These are phyloP conservation scores for Podaxis mareebaensis DNA, from an alignment of 768 basidiomycete genomes.

Conservation along the genomic window DNA sequence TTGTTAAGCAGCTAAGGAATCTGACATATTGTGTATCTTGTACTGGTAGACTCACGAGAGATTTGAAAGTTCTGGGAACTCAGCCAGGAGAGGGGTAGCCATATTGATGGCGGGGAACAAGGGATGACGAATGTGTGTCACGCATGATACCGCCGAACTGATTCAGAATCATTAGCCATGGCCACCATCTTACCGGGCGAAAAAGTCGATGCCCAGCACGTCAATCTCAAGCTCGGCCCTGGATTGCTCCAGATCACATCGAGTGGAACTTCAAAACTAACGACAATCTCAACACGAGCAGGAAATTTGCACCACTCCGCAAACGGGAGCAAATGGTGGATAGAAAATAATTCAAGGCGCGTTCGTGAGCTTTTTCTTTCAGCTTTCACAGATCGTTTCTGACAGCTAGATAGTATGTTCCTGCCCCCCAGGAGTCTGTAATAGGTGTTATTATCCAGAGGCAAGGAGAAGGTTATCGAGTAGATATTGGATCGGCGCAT, in stretches of 20 bases:
- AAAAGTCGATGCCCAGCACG: conserved; percentile 67
- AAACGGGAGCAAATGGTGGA: conserved; percentile 83
- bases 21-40: neutral
- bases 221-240: conserved; percentile 85
- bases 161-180: conserved; percentile 23
- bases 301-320: conserved; percentile 68
- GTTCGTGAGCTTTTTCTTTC: conserved; percentile 47
- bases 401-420: conserved; percentile 68
- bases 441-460: conserved; percentile 80
- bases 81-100: conserved; percentile 49
- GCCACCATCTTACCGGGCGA: conserved; percentile 82
- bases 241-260: conserved; percentile 59
- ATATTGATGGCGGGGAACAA: conserved; percentile 26
- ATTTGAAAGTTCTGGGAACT: conserved; percentile 74
- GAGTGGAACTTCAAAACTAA: conserved; percentile 28
- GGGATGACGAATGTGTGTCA: neutral
- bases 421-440: conserved; percentile 87
- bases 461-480: conserved; percentile 87
- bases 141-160: conserved; percentile 21
- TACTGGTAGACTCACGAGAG: conserved; percentile 56
- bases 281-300: conserved; percentile 62
- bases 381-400: conserved; percentile 9
- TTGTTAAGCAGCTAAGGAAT: neutral
- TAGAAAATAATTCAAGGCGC: conserved; percentile 82
- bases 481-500: conserved; percentile 92